Conservation (phyloP, 148 eudicot species). For the Drosera capensis region DNA sequence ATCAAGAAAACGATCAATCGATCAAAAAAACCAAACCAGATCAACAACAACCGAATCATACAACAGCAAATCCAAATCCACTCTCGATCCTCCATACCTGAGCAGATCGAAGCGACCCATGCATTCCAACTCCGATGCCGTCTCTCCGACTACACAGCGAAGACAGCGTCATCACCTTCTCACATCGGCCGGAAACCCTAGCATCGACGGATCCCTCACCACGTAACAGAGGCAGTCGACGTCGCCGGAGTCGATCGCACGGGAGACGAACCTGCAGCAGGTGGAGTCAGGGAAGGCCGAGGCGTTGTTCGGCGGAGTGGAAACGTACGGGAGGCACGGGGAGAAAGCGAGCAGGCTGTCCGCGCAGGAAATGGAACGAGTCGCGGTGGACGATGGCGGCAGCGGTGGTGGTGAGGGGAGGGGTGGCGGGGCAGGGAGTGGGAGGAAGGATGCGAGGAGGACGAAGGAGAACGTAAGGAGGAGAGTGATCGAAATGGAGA, state of each 20-base stretch:
- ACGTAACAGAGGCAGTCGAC: conserved; percentile 43
- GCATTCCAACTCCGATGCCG: neutral
- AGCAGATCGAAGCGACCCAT: conserved; percentile 26
- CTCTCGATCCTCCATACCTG: too few relatives aligned
- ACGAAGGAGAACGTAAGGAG: too few relatives aligned
- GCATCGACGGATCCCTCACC: conserved; percentile 12
- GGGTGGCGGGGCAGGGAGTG: too few relatives aligned
- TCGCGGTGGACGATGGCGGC: too few relatives aligned
- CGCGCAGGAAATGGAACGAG: too few relatives aligned
- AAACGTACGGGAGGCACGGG: conserved; percentile 38
- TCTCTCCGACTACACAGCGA: conserved; percentile 22
- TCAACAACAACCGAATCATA: too few relatives aligned
- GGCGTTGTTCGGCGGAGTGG: conserved; percentile 31
- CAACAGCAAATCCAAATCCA: too few relatives aligned
- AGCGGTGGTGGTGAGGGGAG: too few relatives aligned
- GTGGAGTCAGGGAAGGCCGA: conserved; percentile 17
- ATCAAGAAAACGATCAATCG: too few relatives aligned
- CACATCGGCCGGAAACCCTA: conserved; percentile 39
- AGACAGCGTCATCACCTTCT: conserved; percentile 27
- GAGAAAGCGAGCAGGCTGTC: conserved; percentile 31
- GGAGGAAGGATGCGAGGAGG: too few relatives aligned
- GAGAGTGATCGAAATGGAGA: too few relatives aligned
- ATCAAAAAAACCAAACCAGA: too few relatives aligned
- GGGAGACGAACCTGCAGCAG: conserved; percentile 27
- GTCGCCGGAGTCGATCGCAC: conserved; percentile 8